Conservation (phyloP, 1,139 yeast genomes). For the Diutina neorugosa region DNA sequence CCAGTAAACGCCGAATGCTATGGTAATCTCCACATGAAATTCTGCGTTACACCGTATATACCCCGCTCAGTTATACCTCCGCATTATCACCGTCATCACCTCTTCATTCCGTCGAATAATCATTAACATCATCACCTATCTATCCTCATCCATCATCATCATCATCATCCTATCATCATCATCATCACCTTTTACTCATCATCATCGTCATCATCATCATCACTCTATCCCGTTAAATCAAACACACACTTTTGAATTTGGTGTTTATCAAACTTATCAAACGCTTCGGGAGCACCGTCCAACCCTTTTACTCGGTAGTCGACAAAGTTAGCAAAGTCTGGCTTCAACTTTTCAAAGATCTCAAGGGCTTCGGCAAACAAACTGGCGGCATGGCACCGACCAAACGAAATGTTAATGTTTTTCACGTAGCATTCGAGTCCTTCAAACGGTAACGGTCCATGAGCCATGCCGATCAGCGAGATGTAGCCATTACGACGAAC, state of each 20-base stretch:
- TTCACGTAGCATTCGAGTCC: constrained; percentile 50
- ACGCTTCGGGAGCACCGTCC: constrained; percentile 34
- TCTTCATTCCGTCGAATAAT: too few species aligned
- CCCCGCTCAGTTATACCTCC: too few species aligned
- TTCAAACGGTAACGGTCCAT: constrained; percentile 43
- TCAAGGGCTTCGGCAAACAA: constrained; percentile 41
- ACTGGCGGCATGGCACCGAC: constrained; percentile 53
- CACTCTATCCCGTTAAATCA: constrained; percentile 9
- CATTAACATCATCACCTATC: too few species aligned
- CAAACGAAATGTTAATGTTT: constrained; percentile 47
- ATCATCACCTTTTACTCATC: too few species aligned
- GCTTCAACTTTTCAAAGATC: constrained; percentile 32
- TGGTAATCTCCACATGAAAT: background rate
- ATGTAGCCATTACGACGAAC: constrained; percentile 51
- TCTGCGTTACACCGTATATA: background rate
- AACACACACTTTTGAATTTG: constrained; percentile 47
- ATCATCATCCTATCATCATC: too few species aligned
- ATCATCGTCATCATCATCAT: too few species aligned
- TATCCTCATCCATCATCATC: too few species aligned
- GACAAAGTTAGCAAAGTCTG: constrained; percentile 34
- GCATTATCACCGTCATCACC: too few species aligned
- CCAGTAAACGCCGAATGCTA: background rate
- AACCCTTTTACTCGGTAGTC: constrained; percentile 29
- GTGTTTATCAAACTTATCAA: constrained; percentile 39
- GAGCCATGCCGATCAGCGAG: constrained; percentile 52